These are phyloP conservation scores for Panicum virgatum DNA, from an alignment of 202 grass and related monocot genomes.

Conservation along the genomic window DNA sequence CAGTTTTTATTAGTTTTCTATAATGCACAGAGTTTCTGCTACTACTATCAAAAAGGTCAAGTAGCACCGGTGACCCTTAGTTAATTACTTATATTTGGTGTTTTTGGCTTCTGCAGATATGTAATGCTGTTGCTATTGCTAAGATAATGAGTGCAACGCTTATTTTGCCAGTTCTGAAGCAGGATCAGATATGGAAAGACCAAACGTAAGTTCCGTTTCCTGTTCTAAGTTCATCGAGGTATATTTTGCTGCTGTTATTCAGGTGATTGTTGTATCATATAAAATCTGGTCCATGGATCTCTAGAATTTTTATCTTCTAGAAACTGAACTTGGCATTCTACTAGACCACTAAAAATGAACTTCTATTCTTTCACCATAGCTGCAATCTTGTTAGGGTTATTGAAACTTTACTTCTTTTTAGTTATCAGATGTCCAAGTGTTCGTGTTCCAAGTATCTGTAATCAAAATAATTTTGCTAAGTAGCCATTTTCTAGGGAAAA, in stretches of 20 bases:
- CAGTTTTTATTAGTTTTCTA: constrained; percentile 6
- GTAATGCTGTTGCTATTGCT: constrained; percentile 78
- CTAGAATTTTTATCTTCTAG: not conserved
- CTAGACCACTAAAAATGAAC: constrained; percentile 1
- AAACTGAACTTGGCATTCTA: not conserved
- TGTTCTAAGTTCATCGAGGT: constrained; percentile 15
- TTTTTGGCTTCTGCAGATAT: constrained; percentile 63
- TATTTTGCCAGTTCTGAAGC: constrained; percentile 79
- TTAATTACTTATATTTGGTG: constrained; percentile 11
- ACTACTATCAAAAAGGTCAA: not conserved
- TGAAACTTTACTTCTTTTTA: constrained; percentile 9
- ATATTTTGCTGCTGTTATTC: not conserved
- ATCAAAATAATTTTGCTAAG: not conserved
- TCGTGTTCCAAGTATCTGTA: not conserved
- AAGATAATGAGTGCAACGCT: constrained; percentile 78
- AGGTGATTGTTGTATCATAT: not conserved
- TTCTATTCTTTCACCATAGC: not conserved
- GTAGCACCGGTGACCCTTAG: not conserved
- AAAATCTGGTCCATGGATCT: not conserved
- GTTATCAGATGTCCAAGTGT: not conserved
- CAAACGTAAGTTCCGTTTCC: constrained; percentile 50
- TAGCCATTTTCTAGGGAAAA: too few species aligned
- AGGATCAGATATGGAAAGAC: constrained; percentile 92
- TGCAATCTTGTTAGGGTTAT: not conserved
- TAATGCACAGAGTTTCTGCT: constrained; percentile 12